Conservation (phyloP, 345 rosid species). For the Nasturtium officinale region DNA sequence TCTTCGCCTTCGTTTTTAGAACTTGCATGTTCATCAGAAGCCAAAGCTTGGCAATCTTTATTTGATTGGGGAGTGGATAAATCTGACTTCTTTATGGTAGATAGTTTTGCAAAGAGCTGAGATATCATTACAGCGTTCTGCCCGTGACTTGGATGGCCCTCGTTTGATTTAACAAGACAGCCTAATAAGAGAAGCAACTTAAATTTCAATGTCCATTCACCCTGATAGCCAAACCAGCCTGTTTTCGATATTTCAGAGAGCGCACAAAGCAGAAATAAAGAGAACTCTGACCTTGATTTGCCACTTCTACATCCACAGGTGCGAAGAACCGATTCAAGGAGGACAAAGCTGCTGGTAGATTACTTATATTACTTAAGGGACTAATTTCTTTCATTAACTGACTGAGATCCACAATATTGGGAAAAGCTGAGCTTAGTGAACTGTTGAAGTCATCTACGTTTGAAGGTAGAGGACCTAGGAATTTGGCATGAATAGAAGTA, state of each 20-base stretch:
- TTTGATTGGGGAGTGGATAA: constrained; percentile 38
- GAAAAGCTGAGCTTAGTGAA: constrained; percentile 59
- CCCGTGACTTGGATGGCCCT: constrained; percentile 58
- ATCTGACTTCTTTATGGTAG: constrained; percentile 55
- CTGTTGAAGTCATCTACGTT: constrained; percentile 58
- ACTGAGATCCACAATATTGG: constrained; percentile 71
- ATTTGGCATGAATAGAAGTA: constrained; percentile 71
- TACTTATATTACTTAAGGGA: constrained; percentile 50
- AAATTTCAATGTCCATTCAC: not conserved
- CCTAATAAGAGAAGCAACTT: constrained; percentile 35
- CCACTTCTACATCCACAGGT: constrained; percentile 67
- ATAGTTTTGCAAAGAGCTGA: constrained; percentile 70
- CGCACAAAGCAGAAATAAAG: not conserved
- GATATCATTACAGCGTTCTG: constrained; percentile 64
- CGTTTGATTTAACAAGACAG: constrained; percentile 27
- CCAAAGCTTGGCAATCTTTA: constrained; percentile 37
- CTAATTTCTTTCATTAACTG: constrained; percentile 63
- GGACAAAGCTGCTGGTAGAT: constrained; percentile 55
- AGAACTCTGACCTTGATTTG: constrained; percentile 60
- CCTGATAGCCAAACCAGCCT: not conserved
- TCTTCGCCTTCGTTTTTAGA: constrained; percentile 38
- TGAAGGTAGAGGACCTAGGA: constrained; percentile 76
- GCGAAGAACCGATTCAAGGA: constrained; percentile 60
- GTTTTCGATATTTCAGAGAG: not conserved
- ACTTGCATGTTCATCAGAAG: constrained; percentile 45